Conservation (phyloP, 768 basidiomycete species). For the Termitomyces sp. region DNA sequence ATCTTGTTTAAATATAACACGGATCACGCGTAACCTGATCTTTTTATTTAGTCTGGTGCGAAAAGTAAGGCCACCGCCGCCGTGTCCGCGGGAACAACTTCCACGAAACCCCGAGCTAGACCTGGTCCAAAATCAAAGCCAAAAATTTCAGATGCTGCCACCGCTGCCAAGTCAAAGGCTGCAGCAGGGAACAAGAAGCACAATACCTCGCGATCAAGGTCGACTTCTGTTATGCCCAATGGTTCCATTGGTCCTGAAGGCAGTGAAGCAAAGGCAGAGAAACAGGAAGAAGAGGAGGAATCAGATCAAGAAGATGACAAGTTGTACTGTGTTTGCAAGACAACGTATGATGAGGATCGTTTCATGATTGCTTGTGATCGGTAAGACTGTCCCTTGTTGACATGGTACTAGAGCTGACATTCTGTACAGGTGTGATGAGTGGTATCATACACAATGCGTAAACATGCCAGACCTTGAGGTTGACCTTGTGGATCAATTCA, state of each 20-base stretch:
- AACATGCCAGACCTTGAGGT: constrained; percentile 75
- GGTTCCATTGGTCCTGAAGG: constrained; percentile 34
- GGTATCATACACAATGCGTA: constrained; percentile 89
- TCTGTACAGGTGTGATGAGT: constrained; percentile 77
- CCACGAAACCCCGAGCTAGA: constrained; percentile 23
- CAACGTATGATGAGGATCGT: constrained; percentile 79
- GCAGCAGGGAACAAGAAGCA: constrained; percentile 28
- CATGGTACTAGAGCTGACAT: neutral
- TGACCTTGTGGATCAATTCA: constrained; percentile 89
- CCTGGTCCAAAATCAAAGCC: constrained; percentile 28
- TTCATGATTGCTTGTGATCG: constrained; percentile 94
- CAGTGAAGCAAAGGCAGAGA: constrained; percentile 30
- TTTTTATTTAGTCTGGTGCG: constrained; percentile 16
- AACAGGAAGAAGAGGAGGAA: constrained; percentile 45
- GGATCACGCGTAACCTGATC: constrained; percentile 7
- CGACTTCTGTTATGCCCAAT: constrained; percentile 62
- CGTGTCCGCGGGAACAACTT: constrained; percentile 9
- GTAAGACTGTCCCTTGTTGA: constrained; percentile 35
- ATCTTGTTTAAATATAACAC: neutral
- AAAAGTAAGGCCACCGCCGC: constrained; percentile 18
- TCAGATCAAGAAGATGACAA: constrained; percentile 58
- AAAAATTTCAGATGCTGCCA: constrained; percentile 14
- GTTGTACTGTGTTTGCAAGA: constrained; percentile 86
- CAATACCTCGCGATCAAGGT: constrained; percentile 54
- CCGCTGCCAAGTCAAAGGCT: constrained; percentile 16